Base-by-base conservation (phyloP, 495 filamentous ascomycete species). In the Tuber microsphaerosporum region DNA sequence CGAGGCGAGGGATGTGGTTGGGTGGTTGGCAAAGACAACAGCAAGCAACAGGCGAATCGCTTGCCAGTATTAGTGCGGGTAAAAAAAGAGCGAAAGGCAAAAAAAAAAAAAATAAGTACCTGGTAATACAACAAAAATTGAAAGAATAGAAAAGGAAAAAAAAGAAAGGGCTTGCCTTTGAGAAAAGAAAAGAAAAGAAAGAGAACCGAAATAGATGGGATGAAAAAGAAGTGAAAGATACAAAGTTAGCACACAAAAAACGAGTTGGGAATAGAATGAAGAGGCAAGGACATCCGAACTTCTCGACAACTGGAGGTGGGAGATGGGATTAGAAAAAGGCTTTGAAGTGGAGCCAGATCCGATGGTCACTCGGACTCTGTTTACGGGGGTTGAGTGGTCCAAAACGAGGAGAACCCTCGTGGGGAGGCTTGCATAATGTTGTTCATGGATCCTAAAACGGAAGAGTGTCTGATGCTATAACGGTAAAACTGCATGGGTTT, bases 251-350 rank as follows among this genome's bases (percentile, higher is more conserved):
- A 73, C 75, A 81, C 78, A 81, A 46, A 77, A 72, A 39, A 73
- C 74, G 75, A 74, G 61, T 34, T 48, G 71, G 71, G 75, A 81
- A 74, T 81, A 71, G 71, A 76, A 75, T 79, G 79, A 46, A 75
- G 70, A 68, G 74, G 61, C 68, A 71, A 73, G 69, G 70, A 79
- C 39, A 81, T 75, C 74, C 71, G 79, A 70, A 31, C 34, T 17
- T 31, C 56, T 65, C 56, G 6, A 70, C 69, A 75, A 75, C 70
- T 6, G 42, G 42, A 61, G n/a, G 76, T 77, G 75, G 78, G 77
- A 45, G 73, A 75, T 75, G 76, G 74, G 80, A 78, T 82, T 75
- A 81, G 79, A 81, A 82, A 76, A 80, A 76, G 79, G 26, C 73
- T 75, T 46, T 73, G 31, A 70, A 79, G 56, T 75, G 72, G 77